Conservation (phyloP, 345 rosid genomes). For the Brassica juncea region DNA sequence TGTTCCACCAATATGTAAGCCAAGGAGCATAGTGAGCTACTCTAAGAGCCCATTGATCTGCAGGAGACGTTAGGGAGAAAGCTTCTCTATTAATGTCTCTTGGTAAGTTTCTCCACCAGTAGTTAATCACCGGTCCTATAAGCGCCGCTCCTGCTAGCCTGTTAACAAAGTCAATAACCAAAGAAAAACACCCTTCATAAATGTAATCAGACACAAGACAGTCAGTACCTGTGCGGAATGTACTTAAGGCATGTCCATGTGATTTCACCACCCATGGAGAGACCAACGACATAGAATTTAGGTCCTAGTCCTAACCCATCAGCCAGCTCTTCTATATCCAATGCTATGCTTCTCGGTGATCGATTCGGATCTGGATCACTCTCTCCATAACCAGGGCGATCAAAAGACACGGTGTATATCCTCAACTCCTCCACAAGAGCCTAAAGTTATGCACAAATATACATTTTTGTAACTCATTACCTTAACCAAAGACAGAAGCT, state of each 20-base stretch:
- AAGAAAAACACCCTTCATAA: background rate
- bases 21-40: conserved; percentile 4
- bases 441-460: conserved; percentile 1
- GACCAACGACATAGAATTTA: background rate
- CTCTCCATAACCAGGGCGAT: conserved; percentile 7
- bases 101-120: conserved; percentile 12
- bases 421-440: background rate
- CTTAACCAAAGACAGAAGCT: conserved; percentile 7
- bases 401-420: background rate
- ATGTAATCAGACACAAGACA: background rate
- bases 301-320: conserved; percentile 2
- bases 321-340: background rate
- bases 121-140: background rate
- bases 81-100: background rate
- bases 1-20: conserved; percentile 10
- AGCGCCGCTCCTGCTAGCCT: conserved; percentile 15
- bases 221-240: background rate
- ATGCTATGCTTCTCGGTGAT: background rate
- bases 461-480: background rate
- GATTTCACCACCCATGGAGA: conserved; percentile 1
- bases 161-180: background rate
- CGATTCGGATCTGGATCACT: conserved; percentile 2
- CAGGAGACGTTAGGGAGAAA: background rate
- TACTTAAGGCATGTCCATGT: background rate
- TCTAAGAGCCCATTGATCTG: background rate